phyloP scores from a whole-genome alignment of 2,329 filamentous ascomycete species.

The Arachnomyces sp. region DNA sequence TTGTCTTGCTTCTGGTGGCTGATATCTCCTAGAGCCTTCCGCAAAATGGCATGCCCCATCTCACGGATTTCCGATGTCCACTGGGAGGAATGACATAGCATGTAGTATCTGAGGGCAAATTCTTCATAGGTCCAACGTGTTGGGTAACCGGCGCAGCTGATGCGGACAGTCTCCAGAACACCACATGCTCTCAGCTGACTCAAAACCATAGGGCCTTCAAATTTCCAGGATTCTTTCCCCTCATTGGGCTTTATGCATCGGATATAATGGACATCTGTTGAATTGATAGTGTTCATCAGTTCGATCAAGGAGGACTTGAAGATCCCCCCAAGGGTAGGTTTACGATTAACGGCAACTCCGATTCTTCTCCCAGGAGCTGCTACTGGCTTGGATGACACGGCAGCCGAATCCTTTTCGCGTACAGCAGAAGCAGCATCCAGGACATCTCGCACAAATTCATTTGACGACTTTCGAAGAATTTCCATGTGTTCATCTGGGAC shows the following conservation, averaged over 20 bases:
- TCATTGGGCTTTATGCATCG: conserved; percentile 99
- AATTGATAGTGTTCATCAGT: conserved; percentile 95
- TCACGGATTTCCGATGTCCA: conserved; percentile 92
- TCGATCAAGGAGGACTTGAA: conserved; percentile 98
- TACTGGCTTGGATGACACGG: conserved; percentile 65
- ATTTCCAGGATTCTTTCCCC: conserved; percentile 92
- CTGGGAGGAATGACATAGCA: conserved; percentile 80
- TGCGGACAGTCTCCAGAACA: conserved; percentile 96
- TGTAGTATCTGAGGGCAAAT: conserved; percentile 95
- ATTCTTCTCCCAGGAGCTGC: conserved; percentile 70
- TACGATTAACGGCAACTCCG: conserved; percentile 85
- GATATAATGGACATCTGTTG: conserved; percentile 97
- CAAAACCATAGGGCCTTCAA: conserved; percentile 97
- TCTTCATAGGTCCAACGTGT: conserved; percentile 99
- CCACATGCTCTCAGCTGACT: conserved; percentile 95
- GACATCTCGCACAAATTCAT: conserved; percentile 76
- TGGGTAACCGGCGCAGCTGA: conserved; percentile 94
- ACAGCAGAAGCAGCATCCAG: conserved; percentile 78
- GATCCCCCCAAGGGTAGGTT: conserved; percentile 93
- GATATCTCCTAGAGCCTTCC: conserved; percentile 74
- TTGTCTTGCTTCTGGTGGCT: conserved; percentile 74
- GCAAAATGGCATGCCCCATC: conserved; percentile 89
- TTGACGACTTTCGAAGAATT: conserved; percentile 74
- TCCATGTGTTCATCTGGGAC: conserved; percentile 98
- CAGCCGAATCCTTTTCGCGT: conserved; percentile 73